Base-by-base conservation (phyloP, 176 grass and related monocot species). In the Chrysopogon serrulatus region DNA sequence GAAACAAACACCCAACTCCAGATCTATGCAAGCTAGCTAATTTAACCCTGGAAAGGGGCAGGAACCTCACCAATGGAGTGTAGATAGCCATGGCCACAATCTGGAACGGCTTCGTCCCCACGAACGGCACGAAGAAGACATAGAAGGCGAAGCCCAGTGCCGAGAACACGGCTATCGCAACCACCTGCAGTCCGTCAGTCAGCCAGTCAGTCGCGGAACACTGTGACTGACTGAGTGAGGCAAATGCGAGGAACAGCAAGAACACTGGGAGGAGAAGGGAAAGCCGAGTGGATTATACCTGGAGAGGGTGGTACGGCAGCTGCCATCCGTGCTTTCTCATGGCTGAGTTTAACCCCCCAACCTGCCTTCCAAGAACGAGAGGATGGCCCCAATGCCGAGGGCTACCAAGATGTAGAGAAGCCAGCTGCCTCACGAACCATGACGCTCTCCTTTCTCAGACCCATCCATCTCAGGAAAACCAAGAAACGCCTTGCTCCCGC, bases 301-400 rank as follows among this genome's bases (percentile, higher is more conserved):
- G 96, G 40, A 98, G 89, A 65, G 96, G 96, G 85, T 98, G 93
- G 89, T 98, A 98, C 14, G 96, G 96, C 34, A 98, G 91, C 86
- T 98, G 89, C 96, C 96, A 98, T 13, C 96, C 96, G 86, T 98
- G 91, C 81, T 94, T 98, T 93, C 96, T 98, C 96, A 98, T 98
- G 79, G 63, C 63, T 41, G 56, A 57, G 80, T 57, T n/a, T 21
- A 60, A 33, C 10, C 88, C 41, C 88, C 32, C 19, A 17, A 17
- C 6, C 53, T 36, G 42, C 57, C 43, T 11, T 19, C 16, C 65
- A 64, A 64, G 54, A 53, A 68, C 21, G 78, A 37, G n/a, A 67
- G 44, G 44, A 80, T 36, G 54, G 14, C 42, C 40, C 30, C 39
- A 53, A 69, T 63, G 66, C 33, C 51, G 27, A 44, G 36, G 73